Evolutionary conservation across 371 early-diverging fungal genomes (phyloP), one percentile per base, ranked within the genome.

Genomic region (Mortierella sp.): DNA sequence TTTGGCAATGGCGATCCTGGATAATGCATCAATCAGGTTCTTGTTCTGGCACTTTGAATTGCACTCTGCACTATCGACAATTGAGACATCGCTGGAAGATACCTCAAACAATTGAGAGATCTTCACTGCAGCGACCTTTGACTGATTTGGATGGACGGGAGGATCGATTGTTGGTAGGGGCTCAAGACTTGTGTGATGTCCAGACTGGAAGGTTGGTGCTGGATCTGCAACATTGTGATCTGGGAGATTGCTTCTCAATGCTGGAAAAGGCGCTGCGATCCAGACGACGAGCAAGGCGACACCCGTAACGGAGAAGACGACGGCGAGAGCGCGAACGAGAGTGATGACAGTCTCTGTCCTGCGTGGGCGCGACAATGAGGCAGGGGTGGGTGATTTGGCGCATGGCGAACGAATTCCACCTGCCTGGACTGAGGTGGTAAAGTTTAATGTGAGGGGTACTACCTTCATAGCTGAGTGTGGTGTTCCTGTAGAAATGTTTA

Each of bases 371-470:
- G 40, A 52, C 24, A 79, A 60, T 24, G 80, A 74, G 6, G 80
- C 80, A 16, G 80, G 80, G 1, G 80, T 79, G 20, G 80, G 75
- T 9, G 80, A 79, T 43, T 68, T 79, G 39, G 69, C 68, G 32
- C 80, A 79, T 68, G 80, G 80, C 24, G 80, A 78, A 3, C 61
- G 66, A 40, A 64, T 32, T 1, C 52, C 60, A 20, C 64, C 51
- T 18, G 71, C 43, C 1, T 61, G 40, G 14, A 60, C 28, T 16
- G 43, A 12, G 8, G 74, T 43, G 2, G 67, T 51, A 10, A 73
- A 71, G 26, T 61, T 59, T 30, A 74, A 24, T 16, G 74, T 67
- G 39, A 79, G 66, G 3, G 75, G 80, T 35, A 75, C 62, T 11
- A 79, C 45, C 26, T 72, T 75, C 80, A 75, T 75, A 9, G 3